Conservation (phyloP, 2,329 filamentous ascomycete genomes). For the Didymosphaeria variabile region DNA sequence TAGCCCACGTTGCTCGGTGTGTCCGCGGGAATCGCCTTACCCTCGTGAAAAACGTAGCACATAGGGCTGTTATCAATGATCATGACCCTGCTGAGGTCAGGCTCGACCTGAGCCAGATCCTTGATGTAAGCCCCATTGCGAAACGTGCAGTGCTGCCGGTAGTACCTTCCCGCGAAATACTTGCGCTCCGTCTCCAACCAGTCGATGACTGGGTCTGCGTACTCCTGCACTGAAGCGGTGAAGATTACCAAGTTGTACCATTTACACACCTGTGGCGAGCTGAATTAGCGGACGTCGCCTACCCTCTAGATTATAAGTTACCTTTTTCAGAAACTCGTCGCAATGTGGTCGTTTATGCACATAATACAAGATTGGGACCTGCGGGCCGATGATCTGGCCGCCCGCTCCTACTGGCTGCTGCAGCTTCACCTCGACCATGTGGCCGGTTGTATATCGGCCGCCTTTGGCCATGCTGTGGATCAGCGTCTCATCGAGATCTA, state of each 20-base stretch:
- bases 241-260: slow-evolving; percentile 99
- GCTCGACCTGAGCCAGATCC: slow-evolving; percentile 93
- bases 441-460: slow-evolving; percentile 91
- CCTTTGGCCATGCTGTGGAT: slow-evolving; percentile 99
- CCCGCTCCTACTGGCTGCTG: slow-evolving; percentile 75
- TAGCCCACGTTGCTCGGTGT: slow-evolving; percentile 14
- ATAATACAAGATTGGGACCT: slow-evolving; percentile 97
- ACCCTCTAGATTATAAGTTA: slow-evolving; percentile 51
- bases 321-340: slow-evolving; percentile 92
- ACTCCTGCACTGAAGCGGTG: slow-evolving; percentile 97
- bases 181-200: slow-evolving; percentile 97
- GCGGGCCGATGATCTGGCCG: slow-evolving; percentile 76
- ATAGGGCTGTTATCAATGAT: slow-evolving; percentile 96
- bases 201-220: slow-evolving; percentile 98
- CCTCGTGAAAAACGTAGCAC: slow-evolving; percentile 98
- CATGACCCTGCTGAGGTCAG: slow-evolving; percentile 97
- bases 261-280: slow-evolving; percentile 74
- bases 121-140: slow-evolving; percentile 98
- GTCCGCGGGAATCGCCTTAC: slow-evolving; percentile 60
- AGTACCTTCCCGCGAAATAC: slow-evolving; percentile 93
- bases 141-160: slow-evolving; percentile 96
- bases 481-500: slow-evolving; percentile 95
- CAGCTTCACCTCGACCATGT: slow-evolving; percentile 98
- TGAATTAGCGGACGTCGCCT: slow-evolving; percentile 27
- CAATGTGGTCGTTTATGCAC: slow-evolving; percentile 97